Evolutionary conservation across 805 yeast species (phyloP), one percentile per base, ranked within the genome.

Genomic region (Candida loeiensis): DNA sequence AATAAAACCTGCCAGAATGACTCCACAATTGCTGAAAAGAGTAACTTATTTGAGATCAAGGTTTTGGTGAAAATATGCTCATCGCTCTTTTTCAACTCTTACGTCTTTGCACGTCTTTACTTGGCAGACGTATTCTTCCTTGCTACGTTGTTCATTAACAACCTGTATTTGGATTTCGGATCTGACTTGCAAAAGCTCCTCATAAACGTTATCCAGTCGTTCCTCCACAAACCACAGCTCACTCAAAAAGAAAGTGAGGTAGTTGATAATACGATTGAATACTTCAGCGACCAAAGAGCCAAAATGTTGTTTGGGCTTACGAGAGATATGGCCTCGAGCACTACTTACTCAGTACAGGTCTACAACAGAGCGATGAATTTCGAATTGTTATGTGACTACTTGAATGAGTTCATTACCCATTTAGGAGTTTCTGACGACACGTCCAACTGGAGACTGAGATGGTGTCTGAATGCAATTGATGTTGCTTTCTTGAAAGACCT

Each of bases 71-170:
- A 77, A 48, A 73, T 84, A 37, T 66, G 80, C 31, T 74, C 83
- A 1, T 76, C 80, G 6, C 54, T 86, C 25, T 80, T 86, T 45
- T 88, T 87, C 63, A 89, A 86, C 54, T 75, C 86, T 0, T 68
- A 76, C 26, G 58, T 73, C 11, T 71, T 77, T 48, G 78, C 84
- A 6, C 80, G 81, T 44, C 65, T 76, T 61, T 84, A 73, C 54
- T 59, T 87, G 46, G 82, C 90, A 9, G 95, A 88, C 53, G 71
- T 85, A 2, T 70, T 85, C 41, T 80, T 79, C 50, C 68, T 86
- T 45, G 74, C 83, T 21, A 74, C 91, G 0, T 66, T 85, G 15
- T 75, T 74, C 57, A 74, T 77, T 57, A 80, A 75, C 52, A 61
- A 66, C 41, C 71, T 73, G 5, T 70, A 71, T 9, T 56, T 71